Percentiles rank a stretch among this genome's conserved stretches.
Conservation (phyloP, 1,284 basidiomycete species). For the Sporisorium iseilematis-ciliati region DNA sequence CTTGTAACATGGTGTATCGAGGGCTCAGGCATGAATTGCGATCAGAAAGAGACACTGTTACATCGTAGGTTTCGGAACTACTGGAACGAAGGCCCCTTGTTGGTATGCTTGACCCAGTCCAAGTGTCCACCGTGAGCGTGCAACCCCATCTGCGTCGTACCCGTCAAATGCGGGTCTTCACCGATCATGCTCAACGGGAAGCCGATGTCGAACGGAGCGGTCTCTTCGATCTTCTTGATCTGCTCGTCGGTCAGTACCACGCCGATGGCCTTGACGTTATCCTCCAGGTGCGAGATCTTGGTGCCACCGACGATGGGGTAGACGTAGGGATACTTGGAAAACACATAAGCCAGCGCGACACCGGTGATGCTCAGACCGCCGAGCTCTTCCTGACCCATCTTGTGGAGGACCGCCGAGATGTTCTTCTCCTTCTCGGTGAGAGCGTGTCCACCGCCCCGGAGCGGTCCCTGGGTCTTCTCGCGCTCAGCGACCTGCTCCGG, state of each 20-base stretch:
- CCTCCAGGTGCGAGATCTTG: conserved; percentile 54
- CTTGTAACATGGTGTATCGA: too few species aligned
- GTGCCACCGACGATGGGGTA: conserved; percentile 57
- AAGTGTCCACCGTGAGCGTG: conserved; percentile 44
- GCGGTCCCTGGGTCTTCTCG: conserved; percentile 47
- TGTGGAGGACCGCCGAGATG: conserved; percentile 52
- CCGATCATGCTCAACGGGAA: conserved; percentile 58
- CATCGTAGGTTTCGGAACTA: too few species aligned
- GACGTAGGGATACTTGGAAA: conserved; percentile 46
- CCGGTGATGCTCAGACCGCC: conserved; percentile 40
- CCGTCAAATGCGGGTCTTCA: conserved; percentile 32
- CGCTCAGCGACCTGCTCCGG: conserved; percentile 51
- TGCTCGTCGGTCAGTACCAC: conserved; percentile 51
- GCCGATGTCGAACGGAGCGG: conserved; percentile 56
- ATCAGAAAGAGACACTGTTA: too few species aligned
- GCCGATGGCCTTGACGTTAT: conserved; percentile 54
- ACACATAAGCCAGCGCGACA: conserved; percentile 51
- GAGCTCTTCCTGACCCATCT: conserved; percentile 56
- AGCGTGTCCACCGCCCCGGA: conserved; percentile 44
- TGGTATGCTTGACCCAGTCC: conserved; percentile 50
- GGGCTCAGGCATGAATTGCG: too few species aligned
- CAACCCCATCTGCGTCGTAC: conserved; percentile 24
- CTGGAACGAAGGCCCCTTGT: conserved; percentile 43
- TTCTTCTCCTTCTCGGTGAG: conserved; percentile 51
- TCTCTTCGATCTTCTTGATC: conserved; percentile 53